Evolutionary conservation across 2,329 filamentous ascomycete genomes (phyloP), one percentile per base, ranked within the genome.

Genomic region (Neonectria punicea): DNA sequence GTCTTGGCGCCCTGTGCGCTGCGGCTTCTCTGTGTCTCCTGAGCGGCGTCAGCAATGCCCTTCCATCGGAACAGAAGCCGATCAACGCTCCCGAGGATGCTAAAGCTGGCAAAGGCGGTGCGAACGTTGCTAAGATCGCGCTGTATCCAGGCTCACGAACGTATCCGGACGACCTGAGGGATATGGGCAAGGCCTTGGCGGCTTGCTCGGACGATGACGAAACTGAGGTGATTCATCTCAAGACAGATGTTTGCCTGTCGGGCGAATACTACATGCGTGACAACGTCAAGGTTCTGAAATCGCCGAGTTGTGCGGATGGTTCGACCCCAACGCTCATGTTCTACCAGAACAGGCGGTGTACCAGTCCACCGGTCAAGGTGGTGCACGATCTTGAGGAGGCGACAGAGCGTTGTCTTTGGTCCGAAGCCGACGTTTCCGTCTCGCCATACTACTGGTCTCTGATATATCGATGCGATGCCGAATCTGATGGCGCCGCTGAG

Each of bases 371-470:
- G 2, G 30, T 11, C 16, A 47, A 39, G 30, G 32, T 41, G 30
- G 16, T 53, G 8, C 20, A 49, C 4, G 28, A 54, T 11, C 28
- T 36, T 10, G 43, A 41, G 3, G 50, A 46, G 14, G n/a, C 18
- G 14, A 18, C 18, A 30, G 43, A 36, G 1, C 41, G 50, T 16
- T 61, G 58, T 16, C 43, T 61, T 18, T 55, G 58, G 58, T 61
- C 58, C 2, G 58, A 61, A 49, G n/a, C 30, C n/a, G 49, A 54
- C 2, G 9, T 61, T 16, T 20, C 50, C 13, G n/a, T 61, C 18
- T 20, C 50, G 34, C 13, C 58, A 16, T 61, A 61, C 16, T 61
- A 54, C 50, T 61, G 58, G 58, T 61, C 58, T n/a, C 49, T 61
- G 4, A 54, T 61, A 25, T 61, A 61, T 50, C 58, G 43, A 41